Conservation (phyloP, 129 eudicot species). For the Pulicaria dysenterica region DNA sequence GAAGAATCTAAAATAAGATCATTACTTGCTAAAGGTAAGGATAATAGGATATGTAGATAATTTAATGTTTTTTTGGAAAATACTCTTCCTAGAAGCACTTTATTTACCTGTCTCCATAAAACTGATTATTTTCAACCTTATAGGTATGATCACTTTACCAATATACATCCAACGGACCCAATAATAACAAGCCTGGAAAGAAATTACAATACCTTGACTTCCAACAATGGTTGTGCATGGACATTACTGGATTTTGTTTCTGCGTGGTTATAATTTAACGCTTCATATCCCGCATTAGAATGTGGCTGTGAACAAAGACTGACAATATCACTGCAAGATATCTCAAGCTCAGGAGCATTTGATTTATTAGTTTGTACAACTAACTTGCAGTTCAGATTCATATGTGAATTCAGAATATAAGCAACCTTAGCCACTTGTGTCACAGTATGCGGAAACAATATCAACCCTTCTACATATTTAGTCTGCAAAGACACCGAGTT, state of each 20-base stretch:
- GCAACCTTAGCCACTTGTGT: constrained; percentile 69
- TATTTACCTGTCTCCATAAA: background rate
- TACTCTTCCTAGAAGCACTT: background rate
- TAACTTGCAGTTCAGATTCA: constrained; percentile 52
- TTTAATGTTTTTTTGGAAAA: no score
- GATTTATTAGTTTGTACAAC: constrained; percentile 62
- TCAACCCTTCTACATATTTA: constrained; percentile 67
- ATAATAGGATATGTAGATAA: no score
- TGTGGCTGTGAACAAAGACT: constrained; percentile 40
- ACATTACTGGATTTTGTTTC: constrained; percentile 33
- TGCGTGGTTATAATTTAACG: constrained; percentile 31
- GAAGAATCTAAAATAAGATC: background rate
- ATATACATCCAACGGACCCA: background rate
- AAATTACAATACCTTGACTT: constrained; percentile 56
- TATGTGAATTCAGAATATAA: constrained; percentile 34
- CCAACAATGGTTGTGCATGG: constrained; percentile 24
- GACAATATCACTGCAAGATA: constrained; percentile 57
- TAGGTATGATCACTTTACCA: background rate
- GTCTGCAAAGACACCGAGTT: constrained; percentile 38
- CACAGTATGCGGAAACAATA: constrained; percentile 64
- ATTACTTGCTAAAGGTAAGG: background rate
- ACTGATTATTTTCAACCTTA: background rate
- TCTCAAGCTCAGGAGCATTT: constrained; percentile 44
- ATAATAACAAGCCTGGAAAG: background rate
- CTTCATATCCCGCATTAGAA: constrained; percentile 36